Conservation (phyloP, 2,329 filamentous ascomycete species). For the Penicillium sp. region DNA sequence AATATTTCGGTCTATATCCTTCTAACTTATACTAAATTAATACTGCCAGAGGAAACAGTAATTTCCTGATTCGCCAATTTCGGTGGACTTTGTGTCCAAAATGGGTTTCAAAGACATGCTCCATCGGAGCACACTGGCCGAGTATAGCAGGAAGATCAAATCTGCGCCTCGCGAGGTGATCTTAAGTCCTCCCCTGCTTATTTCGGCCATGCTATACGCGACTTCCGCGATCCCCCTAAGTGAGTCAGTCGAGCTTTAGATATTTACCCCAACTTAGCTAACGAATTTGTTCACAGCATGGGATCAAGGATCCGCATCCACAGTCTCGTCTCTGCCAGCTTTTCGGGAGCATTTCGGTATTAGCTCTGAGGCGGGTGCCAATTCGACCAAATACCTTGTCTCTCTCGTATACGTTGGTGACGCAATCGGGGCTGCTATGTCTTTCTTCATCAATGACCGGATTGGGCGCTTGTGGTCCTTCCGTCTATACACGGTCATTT, state of each 20-base stretch:
- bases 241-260: neutral
- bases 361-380: neutral
- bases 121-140: neutral
- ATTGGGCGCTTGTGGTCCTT: neutral
- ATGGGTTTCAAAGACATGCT: neutral
- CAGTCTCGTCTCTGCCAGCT: neutral
- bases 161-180: slow-evolving; percentile 11
- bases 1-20: neutral
- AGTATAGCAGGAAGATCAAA: slow-evolving; percentile 12
- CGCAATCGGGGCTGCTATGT: neutral
- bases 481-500: neutral
- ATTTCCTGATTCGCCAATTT: neutral
- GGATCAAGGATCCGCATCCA: neutral
- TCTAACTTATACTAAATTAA: neutral
- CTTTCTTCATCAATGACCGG: neutral
- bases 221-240: neutral
- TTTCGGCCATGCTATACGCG: neutral
- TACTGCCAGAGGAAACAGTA: neutral
- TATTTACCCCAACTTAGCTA: neutral
- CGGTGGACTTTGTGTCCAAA: neutral
- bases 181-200: neutral
- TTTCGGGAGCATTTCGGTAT: neutral
- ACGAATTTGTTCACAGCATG: neutral
- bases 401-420: neutral
- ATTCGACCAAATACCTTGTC: neutral